These are phyloP conservation scores for Pseudogymnoascus sp. DNA, from an alignment of 2,329 filamentous ascomycete genomes.

Conservation along the genomic window DNA sequence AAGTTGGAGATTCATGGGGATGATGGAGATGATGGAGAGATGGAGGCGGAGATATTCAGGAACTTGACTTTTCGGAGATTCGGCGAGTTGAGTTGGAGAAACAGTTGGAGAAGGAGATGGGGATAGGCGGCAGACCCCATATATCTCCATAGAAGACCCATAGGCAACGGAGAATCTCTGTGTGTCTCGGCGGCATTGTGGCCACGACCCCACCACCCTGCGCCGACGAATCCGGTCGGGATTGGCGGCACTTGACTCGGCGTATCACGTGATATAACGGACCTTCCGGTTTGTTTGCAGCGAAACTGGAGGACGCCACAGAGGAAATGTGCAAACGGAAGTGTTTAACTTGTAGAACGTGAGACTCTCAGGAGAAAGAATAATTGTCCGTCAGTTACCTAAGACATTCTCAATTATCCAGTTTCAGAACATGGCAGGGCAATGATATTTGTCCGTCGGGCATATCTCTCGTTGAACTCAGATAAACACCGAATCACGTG, in stretches of 20 bases:
- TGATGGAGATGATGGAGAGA: neutral
- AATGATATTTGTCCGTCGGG: slow-evolving; percentile 1
- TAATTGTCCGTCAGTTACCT: neutral
- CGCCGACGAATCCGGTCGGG: neutral
- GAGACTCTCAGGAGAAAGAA: neutral
- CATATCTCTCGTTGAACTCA: neutral
- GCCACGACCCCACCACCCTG: neutral
- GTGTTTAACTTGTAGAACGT: neutral
- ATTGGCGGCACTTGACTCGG: slow-evolving; percentile 5
- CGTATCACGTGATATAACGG: neutral
- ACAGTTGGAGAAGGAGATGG: neutral
- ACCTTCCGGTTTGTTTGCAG: neutral
- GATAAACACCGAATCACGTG: neutral
- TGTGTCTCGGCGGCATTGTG: slow-evolving; percentile 10
- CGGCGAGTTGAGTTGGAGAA: slow-evolving; percentile 9
- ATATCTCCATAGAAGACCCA: neutral
- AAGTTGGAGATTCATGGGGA: neutral
- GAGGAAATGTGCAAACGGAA: neutral
- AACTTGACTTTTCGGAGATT: slow-evolving; percentile 2
- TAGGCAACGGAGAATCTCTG: neutral
- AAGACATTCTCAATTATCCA: neutral
- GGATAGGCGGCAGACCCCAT: neutral
- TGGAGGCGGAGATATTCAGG: neutral
- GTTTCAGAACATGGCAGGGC: neutral
- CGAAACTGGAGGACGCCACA: neutral